phyloP scores from a whole-genome alignment of 1,139 yeast genomes.

The Scheffersomyces titani region DNA sequence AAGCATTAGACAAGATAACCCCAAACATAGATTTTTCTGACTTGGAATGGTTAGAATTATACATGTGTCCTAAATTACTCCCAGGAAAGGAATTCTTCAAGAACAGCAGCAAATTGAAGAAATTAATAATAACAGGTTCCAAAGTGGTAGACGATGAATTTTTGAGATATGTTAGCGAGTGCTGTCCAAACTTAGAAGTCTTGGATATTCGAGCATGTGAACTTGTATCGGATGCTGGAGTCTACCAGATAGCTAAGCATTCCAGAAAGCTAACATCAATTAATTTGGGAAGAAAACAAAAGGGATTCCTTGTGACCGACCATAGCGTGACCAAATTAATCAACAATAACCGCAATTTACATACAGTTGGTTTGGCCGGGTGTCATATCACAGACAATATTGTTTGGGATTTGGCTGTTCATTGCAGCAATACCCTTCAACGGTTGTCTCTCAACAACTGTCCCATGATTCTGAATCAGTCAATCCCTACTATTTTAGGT shows the following conservation, averaged over 20 bases:
- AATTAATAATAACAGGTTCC: constrained; percentile 76
- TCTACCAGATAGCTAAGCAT: constrained; percentile 60
- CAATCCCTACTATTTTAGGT: constrained; percentile 60
- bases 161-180: constrained; percentile 50
- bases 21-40: constrained; percentile 41
- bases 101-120: constrained; percentile 43
- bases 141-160: constrained; percentile 62
- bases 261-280: constrained; percentile 59
- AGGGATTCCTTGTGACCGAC: constrained; percentile 73
- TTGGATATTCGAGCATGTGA: constrained; percentile 89
- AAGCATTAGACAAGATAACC: constrained; percentile 22
- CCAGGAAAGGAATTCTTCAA: constrained; percentile 54
- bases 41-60: constrained; percentile 72
- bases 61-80: constrained; percentile 72
- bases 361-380: constrained; percentile 88
- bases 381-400: constrained; percentile 75
- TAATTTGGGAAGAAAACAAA: constrained; percentile 78
- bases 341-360: constrained; percentile 51
- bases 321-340: constrained; percentile 61
- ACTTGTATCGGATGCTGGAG: constrained; percentile 70
- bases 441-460: constrained; percentile 83
- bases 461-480: constrained; percentile 59
- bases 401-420: constrained; percentile 75
- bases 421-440: constrained; percentile 56
- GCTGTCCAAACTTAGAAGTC: constrained; percentile 60